Percentiles rank a stretch among this genome's conserved stretches.
Conservation (phyloP, 2,329 filamentous ascomycete species). For the Dryadomyces quercus-mongolicae region DNA sequence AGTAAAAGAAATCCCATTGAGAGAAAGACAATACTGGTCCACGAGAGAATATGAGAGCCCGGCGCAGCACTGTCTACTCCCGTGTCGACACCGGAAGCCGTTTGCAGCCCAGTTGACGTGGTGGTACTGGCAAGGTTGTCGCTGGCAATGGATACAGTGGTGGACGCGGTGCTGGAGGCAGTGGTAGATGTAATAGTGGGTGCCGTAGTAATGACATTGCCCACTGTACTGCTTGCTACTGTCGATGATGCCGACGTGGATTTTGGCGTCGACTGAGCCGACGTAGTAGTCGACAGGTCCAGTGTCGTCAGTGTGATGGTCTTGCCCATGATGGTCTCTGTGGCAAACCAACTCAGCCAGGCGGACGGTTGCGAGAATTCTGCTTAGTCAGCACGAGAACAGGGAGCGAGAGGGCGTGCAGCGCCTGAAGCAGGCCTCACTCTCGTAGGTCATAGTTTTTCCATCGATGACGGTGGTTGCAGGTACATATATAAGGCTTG, state of each 20-base stretch:
- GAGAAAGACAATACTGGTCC: neutral
- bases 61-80: neutral
- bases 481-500: neutral
- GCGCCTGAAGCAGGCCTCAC: neutral
- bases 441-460: neutral
- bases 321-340: neutral
- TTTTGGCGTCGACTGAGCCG: neutral
- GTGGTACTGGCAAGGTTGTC: no score
- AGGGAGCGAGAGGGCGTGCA: no score
- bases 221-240: neutral
- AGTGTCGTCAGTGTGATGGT: neutral
- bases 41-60: neutral
- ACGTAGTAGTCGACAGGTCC: neutral
- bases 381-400: neutral
- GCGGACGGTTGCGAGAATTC: neutral
- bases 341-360: slow-evolving; percentile 1
- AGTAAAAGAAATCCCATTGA: neutral
- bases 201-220: neutral
- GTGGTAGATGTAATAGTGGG: neutral
- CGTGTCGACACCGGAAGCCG: neutral
- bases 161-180: neutral
- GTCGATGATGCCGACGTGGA: neutral
- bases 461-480: neutral
- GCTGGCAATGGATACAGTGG: neutral
- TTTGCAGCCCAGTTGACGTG: no score